These are phyloP conservation scores for Aspergillus floridensis DNA, from an alignment of 2,329 filamentous ascomycete genomes.

Conservation along the genomic window DNA sequence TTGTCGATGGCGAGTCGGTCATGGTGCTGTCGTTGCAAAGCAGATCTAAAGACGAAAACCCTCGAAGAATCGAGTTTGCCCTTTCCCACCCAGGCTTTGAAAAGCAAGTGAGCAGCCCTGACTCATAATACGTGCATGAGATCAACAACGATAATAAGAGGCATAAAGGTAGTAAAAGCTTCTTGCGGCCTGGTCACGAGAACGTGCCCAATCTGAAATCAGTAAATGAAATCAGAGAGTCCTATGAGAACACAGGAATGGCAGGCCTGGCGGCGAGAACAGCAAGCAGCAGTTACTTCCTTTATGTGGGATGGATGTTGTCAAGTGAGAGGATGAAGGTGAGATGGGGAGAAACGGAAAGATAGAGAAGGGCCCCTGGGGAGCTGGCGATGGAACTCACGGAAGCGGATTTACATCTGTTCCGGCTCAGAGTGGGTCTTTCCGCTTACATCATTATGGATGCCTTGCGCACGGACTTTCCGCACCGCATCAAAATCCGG, in stretches of 20 bases:
- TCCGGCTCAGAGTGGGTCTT: not conserved
- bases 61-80: constrained; percentile 23
- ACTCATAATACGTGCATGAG: constrained; percentile 14
- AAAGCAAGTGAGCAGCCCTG: constrained; percentile 19
- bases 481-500: not conserved
- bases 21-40: constrained; percentile 15
- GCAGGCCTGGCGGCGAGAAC: constrained; percentile 19
- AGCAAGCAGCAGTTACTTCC: constrained; percentile 15
- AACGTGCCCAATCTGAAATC: constrained; percentile 9
- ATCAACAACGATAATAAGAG: constrained; percentile 8
- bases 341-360: not conserved
- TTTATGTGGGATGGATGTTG: not conserved
- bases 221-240: constrained; percentile 17
- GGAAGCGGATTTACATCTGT: not conserved
- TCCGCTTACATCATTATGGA: not conserved
- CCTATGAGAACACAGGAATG: constrained; percentile 24
- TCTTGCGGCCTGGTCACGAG: constrained; percentile 8
- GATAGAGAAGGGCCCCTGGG: not conserved
- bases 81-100: constrained; percentile 22
- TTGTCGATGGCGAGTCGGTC: constrained; percentile 13
- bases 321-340: not conserved
- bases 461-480: not conserved
- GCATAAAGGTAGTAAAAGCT: constrained; percentile 3
- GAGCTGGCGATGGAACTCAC: not conserved
- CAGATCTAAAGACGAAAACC: constrained; percentile 11